These are phyloP conservation scores for Trichoderma semiorbis DNA, from an alignment of 2,329 filamentous ascomycete species.

Conservation along the genomic window DNA sequence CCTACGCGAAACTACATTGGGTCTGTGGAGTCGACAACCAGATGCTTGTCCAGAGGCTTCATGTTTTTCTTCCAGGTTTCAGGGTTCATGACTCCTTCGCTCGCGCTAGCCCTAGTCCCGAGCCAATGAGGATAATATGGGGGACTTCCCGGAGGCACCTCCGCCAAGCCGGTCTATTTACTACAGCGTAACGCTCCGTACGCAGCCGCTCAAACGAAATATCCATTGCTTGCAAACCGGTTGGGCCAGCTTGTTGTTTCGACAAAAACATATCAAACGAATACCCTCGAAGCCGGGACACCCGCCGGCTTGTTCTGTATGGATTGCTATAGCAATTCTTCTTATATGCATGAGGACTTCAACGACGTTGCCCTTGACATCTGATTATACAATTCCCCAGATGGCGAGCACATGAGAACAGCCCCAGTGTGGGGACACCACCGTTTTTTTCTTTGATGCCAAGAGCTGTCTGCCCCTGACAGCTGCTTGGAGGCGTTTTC, in stretches of 20 bases:
- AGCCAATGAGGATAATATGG: not conserved
- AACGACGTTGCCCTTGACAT: not conserved
- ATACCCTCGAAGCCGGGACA: not conserved
- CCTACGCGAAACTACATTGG: slow-evolving; percentile 7
- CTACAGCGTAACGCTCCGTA: not conserved
- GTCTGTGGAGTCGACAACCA: not conserved
- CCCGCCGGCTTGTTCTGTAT: not conserved
- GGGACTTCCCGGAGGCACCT: not conserved
- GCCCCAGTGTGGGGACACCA: not conserved
- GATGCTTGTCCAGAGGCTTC: not conserved
- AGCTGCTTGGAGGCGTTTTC: not conserved
- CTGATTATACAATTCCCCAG: slow-evolving; percentile 1
- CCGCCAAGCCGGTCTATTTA: not conserved
- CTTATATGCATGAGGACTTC: not conserved
- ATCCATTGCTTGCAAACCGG: not conserved
- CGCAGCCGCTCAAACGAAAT: not conserved
- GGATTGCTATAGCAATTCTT: not conserved
- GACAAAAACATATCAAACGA: not conserved
- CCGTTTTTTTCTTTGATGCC: not conserved
- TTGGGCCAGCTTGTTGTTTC: not conserved
- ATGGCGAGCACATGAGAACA: not conserved
- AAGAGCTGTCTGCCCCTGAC: not conserved
- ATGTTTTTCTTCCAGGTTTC: not conserved
- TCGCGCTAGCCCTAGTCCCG: not conserved
- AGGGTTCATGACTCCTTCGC: slow-evolving; percentile 12